Evolutionary conservation across 2,329 filamentous ascomycete genomes (phyloP).

Genomic region (Fusarium verticillioides): DNA sequence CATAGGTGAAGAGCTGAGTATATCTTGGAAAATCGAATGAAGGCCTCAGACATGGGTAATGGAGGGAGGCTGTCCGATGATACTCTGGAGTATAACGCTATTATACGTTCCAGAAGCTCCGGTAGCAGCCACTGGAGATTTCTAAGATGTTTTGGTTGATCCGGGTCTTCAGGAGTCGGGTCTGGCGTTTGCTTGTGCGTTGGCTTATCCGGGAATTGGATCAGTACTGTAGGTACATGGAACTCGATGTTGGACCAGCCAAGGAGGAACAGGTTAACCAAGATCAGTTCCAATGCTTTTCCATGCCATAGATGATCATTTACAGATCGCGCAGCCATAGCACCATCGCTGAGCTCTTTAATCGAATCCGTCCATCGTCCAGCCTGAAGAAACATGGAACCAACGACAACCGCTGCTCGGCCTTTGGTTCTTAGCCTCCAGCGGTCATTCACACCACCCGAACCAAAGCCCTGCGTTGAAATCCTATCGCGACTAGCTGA

Average conservation of each 20-base stretch:
- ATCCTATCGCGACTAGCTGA: conserved; percentile 66
- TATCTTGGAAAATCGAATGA: conserved; percentile 78
- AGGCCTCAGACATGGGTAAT: conserved; percentile 76
- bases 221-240: conserved; percentile 71
- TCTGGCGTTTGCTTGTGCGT: conserved; percentile 49
- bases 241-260: conserved; percentile 89
- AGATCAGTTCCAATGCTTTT: conserved; percentile 89
- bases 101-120: conserved; percentile 78
- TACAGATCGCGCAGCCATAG: conserved; percentile 77
- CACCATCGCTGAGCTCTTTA: conserved; percentile 83
- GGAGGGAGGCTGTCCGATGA: conserved; percentile 77
- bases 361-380: conserved; percentile 92
- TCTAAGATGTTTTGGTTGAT: conserved; percentile 64
- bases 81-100: conserved; percentile 77
- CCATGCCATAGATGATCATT: conserved; percentile 98
- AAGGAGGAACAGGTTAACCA: conserved; percentile 84
- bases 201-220: conserved; percentile 59
- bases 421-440: conserved; percentile 84
- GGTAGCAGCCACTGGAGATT: conserved; percentile 71
- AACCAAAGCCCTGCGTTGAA: conserved; percentile 77
- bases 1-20: conserved; percentile 74
- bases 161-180: conserved; percentile 49
- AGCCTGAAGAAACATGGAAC: conserved; percentile 86
- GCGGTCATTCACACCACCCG: conserved; percentile 77
- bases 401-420: conserved; percentile 81